Evolutionary conservation across 2,329 filamentous ascomycete genomes (phyloP).

Genomic region (Pyrenophora graminea): DNA sequence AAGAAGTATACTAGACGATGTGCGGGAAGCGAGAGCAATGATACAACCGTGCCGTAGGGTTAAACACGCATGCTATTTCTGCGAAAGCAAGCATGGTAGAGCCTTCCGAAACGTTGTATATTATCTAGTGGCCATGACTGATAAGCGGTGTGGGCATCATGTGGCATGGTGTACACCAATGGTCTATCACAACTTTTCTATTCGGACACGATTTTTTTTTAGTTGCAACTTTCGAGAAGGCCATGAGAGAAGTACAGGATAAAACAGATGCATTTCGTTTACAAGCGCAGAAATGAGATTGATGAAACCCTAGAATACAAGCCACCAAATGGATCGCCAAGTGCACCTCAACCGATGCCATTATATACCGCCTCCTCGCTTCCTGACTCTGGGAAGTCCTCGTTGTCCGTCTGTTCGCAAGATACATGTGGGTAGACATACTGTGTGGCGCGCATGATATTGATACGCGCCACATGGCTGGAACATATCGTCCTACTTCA

Average conservation of each 20-base stretch:
- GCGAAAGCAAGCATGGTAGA: too few species aligned
- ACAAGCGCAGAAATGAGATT: slow-evolving; percentile 36
- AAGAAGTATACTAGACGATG: too few species aligned
- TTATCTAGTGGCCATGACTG: too few species aligned
- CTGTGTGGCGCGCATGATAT: slow-evolving; percentile 35
- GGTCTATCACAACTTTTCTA: too few species aligned
- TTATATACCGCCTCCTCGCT: slow-evolving; percentile 36
- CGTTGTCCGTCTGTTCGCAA: slow-evolving; percentile 16
- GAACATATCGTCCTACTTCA: slow-evolving; percentile 15
- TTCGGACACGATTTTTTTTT: too few species aligned
- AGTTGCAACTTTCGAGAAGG: too few species aligned
- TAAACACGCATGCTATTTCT: too few species aligned
- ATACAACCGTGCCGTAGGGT: too few species aligned
- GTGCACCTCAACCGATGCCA: slow-evolving; percentile 37
- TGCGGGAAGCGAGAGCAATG: too few species aligned
- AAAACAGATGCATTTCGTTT: slow-evolving; percentile 41
- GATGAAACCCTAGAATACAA: slow-evolving; percentile 44
- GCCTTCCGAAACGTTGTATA: too few species aligned
- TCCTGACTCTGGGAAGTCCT: slow-evolving; percentile 8
- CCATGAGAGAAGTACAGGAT: background rate
- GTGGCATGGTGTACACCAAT: too few species aligned
- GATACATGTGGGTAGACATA: slow-evolving; percentile 46
- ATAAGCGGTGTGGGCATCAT: too few species aligned
- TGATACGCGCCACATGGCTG: slow-evolving; percentile 33
- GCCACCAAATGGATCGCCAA: slow-evolving; percentile 41